phyloP scores from a whole-genome alignment of 1,139 yeast genomes.

The Blastobotrys buckinghamii region DNA sequence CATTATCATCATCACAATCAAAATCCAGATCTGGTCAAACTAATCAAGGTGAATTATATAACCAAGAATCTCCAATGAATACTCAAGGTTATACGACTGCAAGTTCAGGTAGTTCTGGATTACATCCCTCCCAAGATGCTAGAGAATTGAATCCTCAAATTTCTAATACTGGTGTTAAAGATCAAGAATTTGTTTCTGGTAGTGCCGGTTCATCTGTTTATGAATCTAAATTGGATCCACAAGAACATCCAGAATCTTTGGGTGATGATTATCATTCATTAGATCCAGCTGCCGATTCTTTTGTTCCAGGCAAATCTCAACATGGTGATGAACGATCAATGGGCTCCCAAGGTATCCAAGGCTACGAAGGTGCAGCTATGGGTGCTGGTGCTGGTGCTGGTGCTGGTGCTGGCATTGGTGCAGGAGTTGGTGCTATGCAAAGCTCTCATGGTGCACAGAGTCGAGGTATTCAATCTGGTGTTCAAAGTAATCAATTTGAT shows the following conservation, averaged over 20 bases:
- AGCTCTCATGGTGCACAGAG: not conserved
- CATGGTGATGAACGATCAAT: not conserved
- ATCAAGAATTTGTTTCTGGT: not conserved
- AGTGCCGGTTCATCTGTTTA: not conserved
- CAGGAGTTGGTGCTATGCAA: not conserved
- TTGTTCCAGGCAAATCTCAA: no score
- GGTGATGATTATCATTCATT: not conserved
- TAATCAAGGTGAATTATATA: not conserved
- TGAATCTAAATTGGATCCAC: not conserved
- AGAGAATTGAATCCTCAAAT: not conserved
- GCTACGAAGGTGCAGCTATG: conserved; percentile 1
- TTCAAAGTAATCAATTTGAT: no score
- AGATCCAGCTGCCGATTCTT: not conserved
- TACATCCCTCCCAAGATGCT: not conserved
- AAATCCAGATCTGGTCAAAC: not conserved
- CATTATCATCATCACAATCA: not conserved
- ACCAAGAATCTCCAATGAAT: not conserved
- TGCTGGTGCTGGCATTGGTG: not conserved
- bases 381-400: conserved; percentile 10
- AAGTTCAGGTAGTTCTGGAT: no score
- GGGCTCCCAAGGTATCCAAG: not conserved
- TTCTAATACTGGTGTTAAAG: not conserved
- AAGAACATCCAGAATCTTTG: not conserved
- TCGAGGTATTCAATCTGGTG: no score
- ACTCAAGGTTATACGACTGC: not conserved